Percentiles rank a stretch among this genome's conserved stretches.
Evolutionary conservation across 805 yeast genomes (phyloP).

Genomic region (Metschnikowia reukaufii): DNA sequence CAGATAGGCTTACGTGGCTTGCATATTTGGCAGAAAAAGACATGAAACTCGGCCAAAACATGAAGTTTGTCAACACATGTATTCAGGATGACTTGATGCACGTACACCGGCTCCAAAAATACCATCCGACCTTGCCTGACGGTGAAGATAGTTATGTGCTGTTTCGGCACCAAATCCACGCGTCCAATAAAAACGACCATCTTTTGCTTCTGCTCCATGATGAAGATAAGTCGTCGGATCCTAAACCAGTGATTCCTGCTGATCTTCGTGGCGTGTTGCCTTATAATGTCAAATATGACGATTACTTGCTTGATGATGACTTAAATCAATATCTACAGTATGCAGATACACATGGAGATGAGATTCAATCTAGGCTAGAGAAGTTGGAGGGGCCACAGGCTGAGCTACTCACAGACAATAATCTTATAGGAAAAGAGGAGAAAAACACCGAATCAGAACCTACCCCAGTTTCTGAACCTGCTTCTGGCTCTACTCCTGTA

Average conservation of each 20-base stretch:
- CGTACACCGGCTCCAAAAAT: conserved; percentile 28
- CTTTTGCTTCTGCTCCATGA: conserved; percentile 28
- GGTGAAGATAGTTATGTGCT: conserved; percentile 19
- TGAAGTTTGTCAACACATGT: conserved; percentile 33
- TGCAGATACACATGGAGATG: conserved; percentile 15
- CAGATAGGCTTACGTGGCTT: conserved; percentile 36
- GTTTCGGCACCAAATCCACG: conserved; percentile 25
- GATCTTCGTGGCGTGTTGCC: conserved; percentile 29
- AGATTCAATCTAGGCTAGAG: conserved; percentile 10
- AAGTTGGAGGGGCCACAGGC: background rate
- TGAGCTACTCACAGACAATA: background rate
- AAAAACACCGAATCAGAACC: background rate
- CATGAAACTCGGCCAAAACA: conserved; percentile 37
- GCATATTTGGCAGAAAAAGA: conserved; percentile 39
- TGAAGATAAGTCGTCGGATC: conserved; percentile 11
- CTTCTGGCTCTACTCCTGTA: no score
- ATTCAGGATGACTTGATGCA: conserved; percentile 28
- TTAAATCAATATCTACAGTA: conserved; percentile 26
- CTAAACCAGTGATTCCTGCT: conserved; percentile 19
- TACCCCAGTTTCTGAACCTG: no score
- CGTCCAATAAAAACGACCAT: conserved; percentile 32
- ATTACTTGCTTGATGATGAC: conserved; percentile 25
- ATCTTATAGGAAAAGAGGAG: background rate
- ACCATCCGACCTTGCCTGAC: conserved; percentile 27
- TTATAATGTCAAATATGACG: conserved; percentile 33